These are phyloP conservation scores for Penicillium sp. DNA, from an alignment of 2,329 filamentous ascomycete species.

Conservation along the genomic window DNA sequence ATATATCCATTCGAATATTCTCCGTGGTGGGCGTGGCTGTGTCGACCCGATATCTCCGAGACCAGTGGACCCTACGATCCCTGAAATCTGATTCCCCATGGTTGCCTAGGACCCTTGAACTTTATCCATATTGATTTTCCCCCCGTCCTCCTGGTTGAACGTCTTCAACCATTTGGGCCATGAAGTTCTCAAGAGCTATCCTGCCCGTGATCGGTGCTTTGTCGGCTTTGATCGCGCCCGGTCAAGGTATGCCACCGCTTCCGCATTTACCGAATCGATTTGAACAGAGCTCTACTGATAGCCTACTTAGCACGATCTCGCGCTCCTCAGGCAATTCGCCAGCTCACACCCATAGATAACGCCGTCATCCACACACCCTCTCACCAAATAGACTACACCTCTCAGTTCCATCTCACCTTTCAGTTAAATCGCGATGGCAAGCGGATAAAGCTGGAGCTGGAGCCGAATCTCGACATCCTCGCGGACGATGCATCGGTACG, in stretches of 20 bases:
- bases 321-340: constrained; percentile 75
- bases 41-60: constrained; percentile 8
- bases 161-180: constrained; percentile 10
- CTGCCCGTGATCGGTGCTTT: constrained; percentile 22
- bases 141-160: background rate
- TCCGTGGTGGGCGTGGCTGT: background rate
- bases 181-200: constrained; percentile 23
- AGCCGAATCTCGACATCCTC: constrained; percentile 91
- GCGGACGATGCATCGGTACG: constrained; percentile 74
- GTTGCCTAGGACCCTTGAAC: constrained; percentile 21
- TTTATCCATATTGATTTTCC: constrained; percentile 4
- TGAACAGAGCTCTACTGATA: background rate
- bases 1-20: background rate
- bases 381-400: constrained; percentile 77
- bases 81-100: constrained; percentile 13
- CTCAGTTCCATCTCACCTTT: constrained; percentile 85
- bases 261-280: background rate
- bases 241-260: constrained; percentile 12
- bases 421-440: constrained; percentile 68
- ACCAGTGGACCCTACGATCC: constrained; percentile 13
- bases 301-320: constrained; percentile 66
- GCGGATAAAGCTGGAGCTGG: constrained; percentile 76
- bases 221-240: constrained; percentile 18
- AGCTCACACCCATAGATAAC: constrained; percentile 74
- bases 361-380: constrained; percentile 77